Percentiles rank a stretch among this genome's conserved stretches.
Conservation (phyloP, 2,329 filamentous ascomycete genomes). For the Neonectria hederae region DNA sequence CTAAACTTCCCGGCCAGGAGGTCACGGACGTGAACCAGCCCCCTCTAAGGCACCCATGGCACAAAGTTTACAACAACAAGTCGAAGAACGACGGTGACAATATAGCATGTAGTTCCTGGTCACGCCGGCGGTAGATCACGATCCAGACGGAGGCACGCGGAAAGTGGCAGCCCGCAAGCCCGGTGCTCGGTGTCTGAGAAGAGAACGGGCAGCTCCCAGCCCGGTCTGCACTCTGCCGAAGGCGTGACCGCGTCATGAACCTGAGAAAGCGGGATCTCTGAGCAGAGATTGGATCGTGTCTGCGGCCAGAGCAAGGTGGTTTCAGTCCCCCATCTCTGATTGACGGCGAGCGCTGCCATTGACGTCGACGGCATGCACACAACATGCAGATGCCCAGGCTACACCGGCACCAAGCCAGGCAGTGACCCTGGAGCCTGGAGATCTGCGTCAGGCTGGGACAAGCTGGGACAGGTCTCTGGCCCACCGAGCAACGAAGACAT, state of each 20-base stretch:
- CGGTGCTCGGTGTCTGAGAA: background rate
- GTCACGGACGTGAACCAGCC: slow-evolving; percentile 19
- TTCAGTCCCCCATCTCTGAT: slow-evolving; percentile 6
- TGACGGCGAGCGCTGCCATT: slow-evolving; percentile 31
- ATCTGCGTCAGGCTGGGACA: slow-evolving; percentile 32
- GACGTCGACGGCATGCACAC: slow-evolving; percentile 27
- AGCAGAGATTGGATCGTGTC: slow-evolving; percentile 1
- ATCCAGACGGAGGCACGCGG: background rate
- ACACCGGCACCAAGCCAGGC: slow-evolving; percentile 33
- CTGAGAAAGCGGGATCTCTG: background rate
- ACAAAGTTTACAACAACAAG: background rate
- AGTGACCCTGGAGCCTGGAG: slow-evolving; percentile 40
- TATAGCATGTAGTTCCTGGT: background rate
- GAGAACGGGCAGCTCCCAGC: background rate
- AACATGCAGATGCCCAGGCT: slow-evolving; percentile 36
- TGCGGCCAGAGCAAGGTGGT: background rate
- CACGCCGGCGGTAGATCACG: background rate
- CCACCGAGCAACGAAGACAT: slow-evolving; percentile 36
- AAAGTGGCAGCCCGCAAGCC: background rate
- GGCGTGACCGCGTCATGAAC: slow-evolving; percentile 2
- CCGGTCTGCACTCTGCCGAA: background rate
- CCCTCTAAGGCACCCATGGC: background rate
- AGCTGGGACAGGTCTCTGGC: slow-evolving; percentile 32
- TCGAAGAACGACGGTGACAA: slow-evolving; percentile 5
- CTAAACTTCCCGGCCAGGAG: background rate